Evolutionary conservation across 2,329 filamentous ascomycete genomes (phyloP), one percentile per base, ranked within the genome.

Genomic region (Colletotrichum tropicicola): DNA sequence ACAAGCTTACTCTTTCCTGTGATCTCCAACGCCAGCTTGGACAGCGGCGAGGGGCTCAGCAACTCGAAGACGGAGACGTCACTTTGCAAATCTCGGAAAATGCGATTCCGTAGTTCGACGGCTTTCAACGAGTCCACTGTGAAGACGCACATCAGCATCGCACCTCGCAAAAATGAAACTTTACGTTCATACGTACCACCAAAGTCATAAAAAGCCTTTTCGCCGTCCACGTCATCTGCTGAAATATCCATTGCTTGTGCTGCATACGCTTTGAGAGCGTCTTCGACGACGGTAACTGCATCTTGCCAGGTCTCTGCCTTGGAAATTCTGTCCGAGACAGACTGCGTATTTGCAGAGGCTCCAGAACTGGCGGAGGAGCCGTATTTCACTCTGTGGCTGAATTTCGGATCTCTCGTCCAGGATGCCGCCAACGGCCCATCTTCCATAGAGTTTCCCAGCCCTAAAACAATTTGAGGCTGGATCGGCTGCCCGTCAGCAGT

Each of bases 121-220:
- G 60, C 60, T 19, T 59, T 58, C 8, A 64, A 6, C 0, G 54
- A 59, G 28, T 59, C 60, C 10, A 64, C 52, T 58, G 27, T 1
- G 12, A 6, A 5, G 23, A 32, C 3, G 3, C 0, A 7, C 47
- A 21, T 52, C 9, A 52, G 56, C 30, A 28, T 25, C 9, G 23
- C 12, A 44, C 15, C 1, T 25, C n/a, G 6, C 8, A 25, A 7
- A 6, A n/a, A 45, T 23, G 7, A 39, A 3, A 6, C 9, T n/a
- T 1, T 45, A 15, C 5, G 6, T n/a, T n/a, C n/a, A 17, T 25
- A 53, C 43, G 0, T 49, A 62, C 52, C 52, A 30, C 55, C 60
- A 59, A 59, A 58, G 27, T 64, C 60, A n/a, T 54, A 52, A n/a
- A 59, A 59, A 4, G 53, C 54, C 4, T 64, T 64, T 17, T 57